Evolutionary conservation across 179 eudicot genomes (phyloP).

Genomic region (Sideroxylon spinosum): DNA sequence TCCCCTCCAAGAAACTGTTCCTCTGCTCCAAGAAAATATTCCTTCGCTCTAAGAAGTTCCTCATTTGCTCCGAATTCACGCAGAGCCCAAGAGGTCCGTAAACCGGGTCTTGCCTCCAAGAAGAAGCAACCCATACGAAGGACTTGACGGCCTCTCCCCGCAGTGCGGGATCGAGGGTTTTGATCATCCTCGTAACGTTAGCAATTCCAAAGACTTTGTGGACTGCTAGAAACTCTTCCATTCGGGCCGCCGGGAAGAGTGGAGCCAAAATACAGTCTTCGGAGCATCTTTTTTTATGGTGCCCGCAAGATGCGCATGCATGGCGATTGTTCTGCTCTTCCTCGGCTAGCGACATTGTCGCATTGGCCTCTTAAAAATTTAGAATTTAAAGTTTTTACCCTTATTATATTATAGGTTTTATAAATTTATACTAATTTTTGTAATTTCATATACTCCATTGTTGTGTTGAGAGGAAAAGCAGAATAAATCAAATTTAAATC

Average conservation of each 20-base stretch:
- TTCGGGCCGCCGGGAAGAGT: conserved; percentile 43
- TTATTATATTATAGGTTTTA: too few relatives aligned
- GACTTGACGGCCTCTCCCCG: background rate
- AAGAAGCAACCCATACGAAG: background rate
- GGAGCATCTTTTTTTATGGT: conserved; percentile 76
- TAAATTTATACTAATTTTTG: too few relatives aligned
- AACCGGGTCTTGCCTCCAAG: background rate
- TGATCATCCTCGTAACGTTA: conserved; percentile 2
- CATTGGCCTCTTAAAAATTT: too few relatives aligned
- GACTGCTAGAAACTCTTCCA: background rate
- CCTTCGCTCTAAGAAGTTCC: too few relatives aligned
- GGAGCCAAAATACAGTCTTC: conserved; percentile 76
- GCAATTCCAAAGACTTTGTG: background rate
- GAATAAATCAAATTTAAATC: too few relatives aligned
- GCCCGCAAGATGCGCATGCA: conserved; percentile 93
- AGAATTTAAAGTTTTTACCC: too few relatives aligned
- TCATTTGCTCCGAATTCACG: too few relatives aligned
- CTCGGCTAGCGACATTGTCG: background rate
- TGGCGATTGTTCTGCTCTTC: background rate
- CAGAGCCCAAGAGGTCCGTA: background rate
- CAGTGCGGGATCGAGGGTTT: background rate
- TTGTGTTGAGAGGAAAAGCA: too few relatives aligned
- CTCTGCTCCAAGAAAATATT: too few relatives aligned
- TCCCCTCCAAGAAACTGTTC: too few relatives aligned
- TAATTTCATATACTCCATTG: too few relatives aligned